Evolutionary conservation across 805 yeast species (phyloP).

Genomic region (Yarrowia sp.): DNA sequence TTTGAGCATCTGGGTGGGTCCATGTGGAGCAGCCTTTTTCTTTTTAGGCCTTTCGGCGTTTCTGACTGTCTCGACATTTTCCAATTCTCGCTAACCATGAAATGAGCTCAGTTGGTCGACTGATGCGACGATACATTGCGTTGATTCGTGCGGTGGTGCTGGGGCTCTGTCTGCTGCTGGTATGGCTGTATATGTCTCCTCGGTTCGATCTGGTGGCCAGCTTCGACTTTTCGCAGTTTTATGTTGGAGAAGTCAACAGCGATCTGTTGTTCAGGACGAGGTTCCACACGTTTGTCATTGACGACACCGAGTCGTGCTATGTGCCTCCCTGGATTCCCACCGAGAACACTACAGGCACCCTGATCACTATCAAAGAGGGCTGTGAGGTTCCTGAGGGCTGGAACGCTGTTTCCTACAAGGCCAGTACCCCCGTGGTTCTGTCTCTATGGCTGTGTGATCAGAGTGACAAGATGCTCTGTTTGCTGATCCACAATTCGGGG

Average conservation of each 20-base stretch:
- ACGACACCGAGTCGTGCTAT: constrained; percentile 26
- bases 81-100: neutral
- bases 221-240: constrained; percentile 7
- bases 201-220: neutral
- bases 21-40: neutral
- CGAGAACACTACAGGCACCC: neutral
- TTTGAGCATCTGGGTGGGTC: neutral
- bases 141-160: neutral
- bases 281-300: constrained; percentile 31
- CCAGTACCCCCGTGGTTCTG: neutral
- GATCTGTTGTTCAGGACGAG: neutral
- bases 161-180: too few relatives aligned
- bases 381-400: constrained; percentile 18
- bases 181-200: neutral
- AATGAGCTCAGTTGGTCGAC: neutral
- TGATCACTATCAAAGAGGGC: neutral
- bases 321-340: constrained; percentile 7
- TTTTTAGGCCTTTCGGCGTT: neutral
- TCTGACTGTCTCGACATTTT: too few relatives aligned
- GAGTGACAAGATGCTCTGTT: constrained; percentile 8
- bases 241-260: constrained; percentile 1
- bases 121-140: constrained; percentile 7
- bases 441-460: constrained; percentile 2
- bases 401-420: neutral
- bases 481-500: constrained; percentile 20